These are phyloP conservation scores for Novakomyces olei DNA, from an alignment of 805 yeast genomes.

Conservation along the genomic window DNA sequence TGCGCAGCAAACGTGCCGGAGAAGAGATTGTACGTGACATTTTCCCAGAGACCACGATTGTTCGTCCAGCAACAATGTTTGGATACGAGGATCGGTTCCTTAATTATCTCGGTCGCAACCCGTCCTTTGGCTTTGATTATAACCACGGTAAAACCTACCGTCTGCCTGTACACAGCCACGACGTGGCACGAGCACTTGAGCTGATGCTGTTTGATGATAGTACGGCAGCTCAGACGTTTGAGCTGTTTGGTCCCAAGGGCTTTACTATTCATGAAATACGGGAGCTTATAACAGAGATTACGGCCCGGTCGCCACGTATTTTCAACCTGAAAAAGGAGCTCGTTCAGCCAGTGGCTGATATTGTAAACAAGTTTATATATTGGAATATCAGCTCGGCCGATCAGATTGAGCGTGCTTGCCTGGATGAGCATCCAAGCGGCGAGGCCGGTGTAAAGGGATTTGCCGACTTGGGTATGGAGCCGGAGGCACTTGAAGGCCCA, in stretches of 20 bases:
- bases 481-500: conserved; percentile 31
- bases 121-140: conserved; percentile 43
- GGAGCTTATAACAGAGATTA: conserved; percentile 44
- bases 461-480: conserved; percentile 46
- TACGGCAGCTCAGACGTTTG: conserved; percentile 54
- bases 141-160: conserved; percentile 39
- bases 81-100: conserved; percentile 54
- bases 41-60: conserved; percentile 58
- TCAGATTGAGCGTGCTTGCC: conserved; percentile 47
- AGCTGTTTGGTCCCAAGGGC: conserved; percentile 50
- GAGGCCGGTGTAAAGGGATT: conserved; percentile 42
- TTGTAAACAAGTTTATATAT: conserved; percentile 18
- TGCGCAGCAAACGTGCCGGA: conserved; percentile 55
- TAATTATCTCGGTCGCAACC: conserved; percentile 33
- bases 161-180: conserved; percentile 53
- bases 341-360: conserved; percentile 18
- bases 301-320: conserved; percentile 21
- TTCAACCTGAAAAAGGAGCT: conserved; percentile 21
- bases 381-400: conserved; percentile 41
- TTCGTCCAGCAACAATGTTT: conserved; percentile 63
- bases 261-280: conserved; percentile 41
- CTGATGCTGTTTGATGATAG: conserved; percentile 61
- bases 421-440: conserved; percentile 41
- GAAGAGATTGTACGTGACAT: conserved; percentile 48
- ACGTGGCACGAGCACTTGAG: conserved; percentile 61